These are phyloP conservation scores for Lyophyllum atratum DNA, from an alignment of 768 basidiomycete species.

Conservation along the genomic window DNA sequence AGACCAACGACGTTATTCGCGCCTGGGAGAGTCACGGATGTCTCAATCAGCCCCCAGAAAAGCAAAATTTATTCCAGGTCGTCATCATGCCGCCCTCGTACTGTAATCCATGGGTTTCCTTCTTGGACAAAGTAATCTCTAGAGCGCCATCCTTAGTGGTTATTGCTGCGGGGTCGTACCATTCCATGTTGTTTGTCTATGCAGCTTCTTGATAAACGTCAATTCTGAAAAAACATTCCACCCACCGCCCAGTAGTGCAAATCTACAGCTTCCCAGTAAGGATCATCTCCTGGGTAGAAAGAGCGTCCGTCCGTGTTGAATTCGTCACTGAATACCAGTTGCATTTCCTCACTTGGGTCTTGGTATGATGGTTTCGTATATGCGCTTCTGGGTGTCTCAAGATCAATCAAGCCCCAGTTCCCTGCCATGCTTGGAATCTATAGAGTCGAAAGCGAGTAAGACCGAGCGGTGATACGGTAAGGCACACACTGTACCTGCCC, in stretches of 20 bases:
- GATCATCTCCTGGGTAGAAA: constrained; percentile 88
- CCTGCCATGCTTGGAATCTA: constrained; percentile 62
- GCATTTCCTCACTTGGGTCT: constrained; percentile 54
- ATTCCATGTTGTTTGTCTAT: constrained; percentile 77
- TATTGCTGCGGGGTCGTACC: constrained; percentile 84
- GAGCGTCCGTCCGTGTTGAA: constrained; percentile 80
- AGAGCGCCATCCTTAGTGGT: constrained; percentile 76
- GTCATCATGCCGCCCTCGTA: constrained; percentile 74
- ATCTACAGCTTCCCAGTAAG: constrained; percentile 86
- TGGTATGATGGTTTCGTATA: constrained; percentile 53
- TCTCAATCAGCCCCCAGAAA: constrained; percentile 85
- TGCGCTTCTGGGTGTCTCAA: constrained; percentile 67
- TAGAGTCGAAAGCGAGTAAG: neutral
- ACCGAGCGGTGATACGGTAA: constrained; percentile 2
- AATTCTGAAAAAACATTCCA: neutral
- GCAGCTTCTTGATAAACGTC: neutral
- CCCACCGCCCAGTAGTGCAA: constrained; percentile 76
- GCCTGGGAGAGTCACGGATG: constrained; percentile 71
- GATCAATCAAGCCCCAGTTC: constrained; percentile 74
- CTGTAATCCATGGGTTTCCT: constrained; percentile 66
- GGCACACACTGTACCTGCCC: constrained; percentile 53
- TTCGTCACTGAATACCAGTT: constrained; percentile 87
- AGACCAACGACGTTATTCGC: constrained; percentile 61
- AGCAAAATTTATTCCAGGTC: constrained; percentile 91
- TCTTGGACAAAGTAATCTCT: constrained; percentile 70